phyloP scores from a whole-genome alignment of 78 protist species.

The Polysphondylium violaceum region DNA sequence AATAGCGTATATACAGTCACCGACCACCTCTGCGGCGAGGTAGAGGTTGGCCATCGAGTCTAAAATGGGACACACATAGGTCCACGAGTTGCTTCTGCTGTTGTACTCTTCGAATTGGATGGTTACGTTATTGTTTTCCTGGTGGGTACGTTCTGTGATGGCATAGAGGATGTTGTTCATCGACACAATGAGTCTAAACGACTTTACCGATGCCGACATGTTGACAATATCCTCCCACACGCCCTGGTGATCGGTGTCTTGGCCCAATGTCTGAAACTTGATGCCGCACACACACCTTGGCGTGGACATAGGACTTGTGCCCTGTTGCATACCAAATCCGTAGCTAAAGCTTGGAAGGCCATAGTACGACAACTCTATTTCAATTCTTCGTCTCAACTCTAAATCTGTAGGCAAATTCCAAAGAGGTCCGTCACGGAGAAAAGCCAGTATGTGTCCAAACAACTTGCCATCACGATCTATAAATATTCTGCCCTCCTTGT shows the following conservation, averaged over 20 bases:
- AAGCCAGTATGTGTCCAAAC: slow-evolving; percentile 58
- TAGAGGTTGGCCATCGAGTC: slow-evolving; percentile 33
- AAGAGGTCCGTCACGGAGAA: slow-evolving; percentile 68
- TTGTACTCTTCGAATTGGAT: slow-evolving; percentile 71
- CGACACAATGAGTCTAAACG: slow-evolving; percentile 38
- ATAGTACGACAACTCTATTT: slow-evolving; percentile 51
- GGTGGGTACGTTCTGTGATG: slow-evolving; percentile 58
- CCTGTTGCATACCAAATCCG: neutral
- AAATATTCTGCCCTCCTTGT: slow-evolving; percentile 65
- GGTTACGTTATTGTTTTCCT: neutral
- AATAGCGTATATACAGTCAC: slow-evolving; percentile 52
- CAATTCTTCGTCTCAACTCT: slow-evolving; percentile 33
- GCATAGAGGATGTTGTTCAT: slow-evolving; percentile 45
- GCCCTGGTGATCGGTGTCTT: slow-evolving; percentile 49
- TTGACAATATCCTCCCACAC: slow-evolving; percentile 41
- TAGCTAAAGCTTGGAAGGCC: slow-evolving; percentile 36
- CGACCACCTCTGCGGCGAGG: slow-evolving; percentile 33
- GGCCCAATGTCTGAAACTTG: slow-evolving; percentile 16
- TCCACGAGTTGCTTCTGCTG: slow-evolving; percentile 38
- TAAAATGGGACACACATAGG: slow-evolving; percentile 23
- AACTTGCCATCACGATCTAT: slow-evolving; percentile 78
- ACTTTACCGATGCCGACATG: slow-evolving; percentile 26
- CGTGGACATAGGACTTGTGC: slow-evolving; percentile 33
- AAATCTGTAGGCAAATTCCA: slow-evolving; percentile 35
- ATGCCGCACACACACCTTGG: slow-evolving; percentile 64